phyloP scores from a whole-genome alignment of 75 land plant genomes.

The Pseudotsuga menziesii region DNA sequence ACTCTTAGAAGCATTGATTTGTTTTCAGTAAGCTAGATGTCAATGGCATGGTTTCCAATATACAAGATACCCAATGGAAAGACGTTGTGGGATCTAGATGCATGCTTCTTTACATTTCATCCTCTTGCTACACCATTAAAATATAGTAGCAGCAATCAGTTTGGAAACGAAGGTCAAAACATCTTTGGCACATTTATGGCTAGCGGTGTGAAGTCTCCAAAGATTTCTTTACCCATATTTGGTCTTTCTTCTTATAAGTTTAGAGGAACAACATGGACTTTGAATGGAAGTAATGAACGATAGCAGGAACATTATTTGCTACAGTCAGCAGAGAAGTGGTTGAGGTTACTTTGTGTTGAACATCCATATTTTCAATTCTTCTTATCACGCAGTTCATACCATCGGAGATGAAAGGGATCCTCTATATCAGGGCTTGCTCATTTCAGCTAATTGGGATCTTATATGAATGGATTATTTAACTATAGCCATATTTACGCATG shows the following conservation, averaged over 20 bases:
- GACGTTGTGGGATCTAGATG: slow-evolving; percentile 72
- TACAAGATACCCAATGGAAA: slow-evolving; percentile 91
- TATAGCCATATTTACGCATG: slow-evolving; percentile 2
- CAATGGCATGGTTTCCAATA: slow-evolving; percentile 87
- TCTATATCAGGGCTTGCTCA: not conserved
- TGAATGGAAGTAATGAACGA: slow-evolving; percentile 33
- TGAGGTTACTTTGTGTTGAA: slow-evolving; percentile 45
- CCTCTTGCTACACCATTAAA: slow-evolving; percentile 55
- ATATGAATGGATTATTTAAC: slow-evolving; percentile 5
- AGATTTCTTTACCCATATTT: slow-evolving; percentile 48
- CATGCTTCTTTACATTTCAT: slow-evolving; percentile 85
- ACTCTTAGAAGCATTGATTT: slow-evolving; percentile 59
- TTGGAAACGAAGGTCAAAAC: not conserved
- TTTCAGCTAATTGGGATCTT: not conserved
- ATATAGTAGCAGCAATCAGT: not conserved
- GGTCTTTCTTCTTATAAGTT: slow-evolving; percentile 86
- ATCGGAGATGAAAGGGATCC: slow-evolving; percentile 10
- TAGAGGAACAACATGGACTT: slow-evolving; percentile 55
- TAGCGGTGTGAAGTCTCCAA: slow-evolving; percentile 13
- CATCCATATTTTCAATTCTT: slow-evolving; percentile 83
- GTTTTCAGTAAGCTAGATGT: slow-evolving; percentile 61
- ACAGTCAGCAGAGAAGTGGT: slow-evolving; percentile 65
- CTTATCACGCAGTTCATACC: slow-evolving; percentile 15
- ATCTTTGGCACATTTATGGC: not conserved
- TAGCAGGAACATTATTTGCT: slow-evolving; percentile 41